Percentiles rank a stretch among this genome's conserved stretches.
Conservation (phyloP, 805 yeast genomes). For the Wickerhamia fluorescens region DNA sequence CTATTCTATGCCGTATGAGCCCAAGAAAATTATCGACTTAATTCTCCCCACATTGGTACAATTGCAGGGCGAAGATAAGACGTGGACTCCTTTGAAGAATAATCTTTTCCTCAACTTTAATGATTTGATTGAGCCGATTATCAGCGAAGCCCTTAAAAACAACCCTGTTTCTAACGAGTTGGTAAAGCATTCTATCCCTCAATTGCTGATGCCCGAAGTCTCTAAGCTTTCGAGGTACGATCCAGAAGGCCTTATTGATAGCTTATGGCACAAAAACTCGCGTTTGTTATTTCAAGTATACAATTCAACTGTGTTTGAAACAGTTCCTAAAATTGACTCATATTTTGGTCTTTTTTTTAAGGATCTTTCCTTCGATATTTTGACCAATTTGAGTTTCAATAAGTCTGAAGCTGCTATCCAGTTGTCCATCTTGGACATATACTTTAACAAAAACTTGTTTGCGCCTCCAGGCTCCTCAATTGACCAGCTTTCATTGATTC, state of each 20-base stretch:
- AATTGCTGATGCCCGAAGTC: conserved; percentile 25
- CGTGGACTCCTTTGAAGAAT: conserved; percentile 30
- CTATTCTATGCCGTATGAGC: conserved; percentile 41
- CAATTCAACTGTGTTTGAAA: conserved; percentile 50
- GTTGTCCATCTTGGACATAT: conserved; percentile 64
- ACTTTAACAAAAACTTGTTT: conserved; percentile 52
- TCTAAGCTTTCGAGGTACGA: conserved; percentile 12
- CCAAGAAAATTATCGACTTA: conserved; percentile 41
- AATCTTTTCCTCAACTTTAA: conserved; percentile 27
- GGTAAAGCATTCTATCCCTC: conserved; percentile 36
- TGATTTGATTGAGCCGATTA: conserved; percentile 26
- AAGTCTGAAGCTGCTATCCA: conserved; percentile 83
- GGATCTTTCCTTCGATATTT: conserved; percentile 68
- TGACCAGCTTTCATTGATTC: conserved; percentile 49
- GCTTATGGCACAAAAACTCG: conserved; percentile 56
- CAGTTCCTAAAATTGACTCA: conserved; percentile 39
- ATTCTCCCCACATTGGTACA: conserved; percentile 42
- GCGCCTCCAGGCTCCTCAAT: conserved; percentile 65
- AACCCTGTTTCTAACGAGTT: conserved; percentile 33
- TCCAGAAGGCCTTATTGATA: conserved; percentile 41
- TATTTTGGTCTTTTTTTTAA: conserved; percentile 50
- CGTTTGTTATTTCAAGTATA: conserved; percentile 58
- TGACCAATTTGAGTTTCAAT: conserved; percentile 80
- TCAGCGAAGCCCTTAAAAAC: conserved; percentile 23
- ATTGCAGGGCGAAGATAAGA: conserved; percentile 28